These are phyloP conservation scores for Nothomitra cinnamomea DNA, from an alignment of 2,329 filamentous ascomycete species.

Conservation along the genomic window DNA sequence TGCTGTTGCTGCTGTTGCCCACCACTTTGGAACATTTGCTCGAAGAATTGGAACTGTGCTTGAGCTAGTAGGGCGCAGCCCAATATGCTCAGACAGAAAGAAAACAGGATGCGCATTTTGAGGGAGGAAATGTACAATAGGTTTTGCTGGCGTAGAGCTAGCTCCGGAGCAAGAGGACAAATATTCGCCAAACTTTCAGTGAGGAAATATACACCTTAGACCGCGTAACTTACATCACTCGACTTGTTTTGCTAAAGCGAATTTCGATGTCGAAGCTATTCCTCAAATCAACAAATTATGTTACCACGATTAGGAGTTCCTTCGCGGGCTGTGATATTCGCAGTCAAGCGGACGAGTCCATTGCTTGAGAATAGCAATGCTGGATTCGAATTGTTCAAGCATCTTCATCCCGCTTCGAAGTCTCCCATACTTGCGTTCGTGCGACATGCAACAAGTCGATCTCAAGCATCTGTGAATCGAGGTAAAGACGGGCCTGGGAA, in stretches of 20 bases:
- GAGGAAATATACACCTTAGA: no score
- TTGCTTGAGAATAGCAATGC: constrained; percentile 11
- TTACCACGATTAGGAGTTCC: constrained; percentile 25
- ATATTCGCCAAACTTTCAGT: constrained; percentile 2
- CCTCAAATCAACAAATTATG: constrained; percentile 19
- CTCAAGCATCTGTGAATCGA: constrained; percentile 51
- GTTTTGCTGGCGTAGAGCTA: neutral
- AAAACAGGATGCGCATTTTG: constrained; percentile 31
- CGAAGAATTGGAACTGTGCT: constrained; percentile 93
- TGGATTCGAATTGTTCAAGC: neutral
- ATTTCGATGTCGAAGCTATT: constrained; percentile 15
- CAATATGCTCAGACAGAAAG: constrained; percentile 19
- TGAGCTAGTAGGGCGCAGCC: constrained; percentile 30
- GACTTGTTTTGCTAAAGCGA: no score
- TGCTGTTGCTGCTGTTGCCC: constrained; percentile 39
- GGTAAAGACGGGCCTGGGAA: constrained; percentile 59
- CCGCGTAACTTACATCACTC: no score
- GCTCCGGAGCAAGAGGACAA: neutral
- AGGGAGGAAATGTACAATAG: neutral
- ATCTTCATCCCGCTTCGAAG: constrained; percentile 13
- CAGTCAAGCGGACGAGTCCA: constrained; percentile 21
- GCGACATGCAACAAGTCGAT: constrained; percentile 45
- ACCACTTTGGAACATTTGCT: constrained; percentile 71
- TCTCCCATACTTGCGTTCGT: constrained; percentile 28
- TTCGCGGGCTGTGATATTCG: constrained; percentile 14